Evolutionary conservation across 495 filamentous ascomycete genomes (phyloP).

Genomic region (Aspergillus carlsbadensis): DNA sequence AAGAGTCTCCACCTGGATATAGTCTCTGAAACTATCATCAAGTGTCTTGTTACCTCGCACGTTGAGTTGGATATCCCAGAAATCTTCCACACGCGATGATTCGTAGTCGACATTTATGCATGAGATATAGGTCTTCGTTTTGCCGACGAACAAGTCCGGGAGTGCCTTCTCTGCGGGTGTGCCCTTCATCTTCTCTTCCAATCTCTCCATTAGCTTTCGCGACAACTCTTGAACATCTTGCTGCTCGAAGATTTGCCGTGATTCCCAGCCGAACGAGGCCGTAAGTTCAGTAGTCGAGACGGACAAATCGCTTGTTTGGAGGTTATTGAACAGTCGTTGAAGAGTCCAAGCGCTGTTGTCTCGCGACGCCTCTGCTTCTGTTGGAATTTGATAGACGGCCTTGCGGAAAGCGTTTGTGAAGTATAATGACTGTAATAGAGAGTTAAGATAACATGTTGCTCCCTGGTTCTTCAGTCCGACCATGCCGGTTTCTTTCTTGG

Average conservation of each 20-base stretch:
- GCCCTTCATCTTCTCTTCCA: constrained; percentile 97
- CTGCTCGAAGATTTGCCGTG: constrained; percentile 96
- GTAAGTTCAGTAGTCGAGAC: constrained; percentile 93
- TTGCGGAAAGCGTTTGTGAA: constrained; percentile 98
- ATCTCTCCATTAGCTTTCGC: constrained; percentile 91
- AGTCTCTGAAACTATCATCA: constrained; percentile 93
- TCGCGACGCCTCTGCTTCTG: constrained; percentile 73
- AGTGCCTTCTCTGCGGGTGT: constrained; percentile 92
- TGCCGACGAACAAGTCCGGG: constrained; percentile 87
- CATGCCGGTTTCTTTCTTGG: constrained; percentile 96
- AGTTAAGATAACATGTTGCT: constrained; percentile 98
- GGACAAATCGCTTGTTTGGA: constrained; percentile 78
- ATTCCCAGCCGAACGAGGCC: constrained; percentile 96
- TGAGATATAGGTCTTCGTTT: constrained; percentile 96
- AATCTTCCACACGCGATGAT: constrained; percentile 91
- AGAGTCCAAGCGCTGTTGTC: constrained; percentile 91
- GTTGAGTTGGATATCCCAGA: constrained; percentile 98
- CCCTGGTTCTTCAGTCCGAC: constrained; percentile 97
- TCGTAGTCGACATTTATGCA: constrained; percentile 98
- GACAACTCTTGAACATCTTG: constrained; percentile 98
- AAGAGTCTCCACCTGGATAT: constrained; percentile 92
- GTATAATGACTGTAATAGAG: constrained; percentile 91
- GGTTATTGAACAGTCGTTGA: constrained; percentile 89
- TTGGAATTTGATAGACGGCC: constrained; percentile 95
- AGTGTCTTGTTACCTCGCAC: constrained; percentile 90